Evolutionary conservation across 1,139 yeast genomes (phyloP), one percentile per base, ranked within the genome.

Genomic region (Yamadazyma diospyri): DNA sequence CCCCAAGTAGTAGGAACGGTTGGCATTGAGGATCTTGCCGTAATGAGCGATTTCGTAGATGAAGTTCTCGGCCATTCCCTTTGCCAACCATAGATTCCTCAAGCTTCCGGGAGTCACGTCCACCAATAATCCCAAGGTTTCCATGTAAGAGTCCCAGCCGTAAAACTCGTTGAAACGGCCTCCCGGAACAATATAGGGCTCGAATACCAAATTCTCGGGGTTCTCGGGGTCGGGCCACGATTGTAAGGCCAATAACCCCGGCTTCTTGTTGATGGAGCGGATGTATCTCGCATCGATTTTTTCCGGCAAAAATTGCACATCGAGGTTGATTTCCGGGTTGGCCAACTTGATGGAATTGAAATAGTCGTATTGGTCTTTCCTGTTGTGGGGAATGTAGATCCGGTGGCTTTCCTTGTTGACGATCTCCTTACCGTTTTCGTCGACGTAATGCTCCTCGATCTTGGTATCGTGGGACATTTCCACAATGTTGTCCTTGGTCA

Each of bases 141-240:
- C 92, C 82, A 94, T 84, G 54, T 92, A 92, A 2, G 97, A 87
- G 57, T 92, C 98, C 98, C 98, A 92, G 6, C 98, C 98, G 51
- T 92, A 92, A 36, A 88, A 72, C 59, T 92, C 98, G 58, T 94
- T 94, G 59, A 92, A 92, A 42, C 98, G 68, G 14, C 98, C 98
- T 11, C 98, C 98, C 1, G 98, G 98, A 8, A 92, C 98, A 15
- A 87, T 85, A 55, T 89, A 92, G 0, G 96, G 96, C 50, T 76
- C 81, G 20, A 87, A 86, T 27, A 73, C 64, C 32, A 85, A 56
- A 14, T 72, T 68, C 1, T 36, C 33, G 2, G 81, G 77, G 42
- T 77, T 71, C 16, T 62, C 48, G n/a, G 71, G 68, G 41, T 68
- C 72, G 13, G 61, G 67, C 35, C 62, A 62, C 66, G 87, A 76